A percentile compares a stretch with the other conserved stretches of the same genome.
Evolutionary conservation across 768 basidiomycete species (phyloP).

Genomic region (Mycena venus): DNA sequence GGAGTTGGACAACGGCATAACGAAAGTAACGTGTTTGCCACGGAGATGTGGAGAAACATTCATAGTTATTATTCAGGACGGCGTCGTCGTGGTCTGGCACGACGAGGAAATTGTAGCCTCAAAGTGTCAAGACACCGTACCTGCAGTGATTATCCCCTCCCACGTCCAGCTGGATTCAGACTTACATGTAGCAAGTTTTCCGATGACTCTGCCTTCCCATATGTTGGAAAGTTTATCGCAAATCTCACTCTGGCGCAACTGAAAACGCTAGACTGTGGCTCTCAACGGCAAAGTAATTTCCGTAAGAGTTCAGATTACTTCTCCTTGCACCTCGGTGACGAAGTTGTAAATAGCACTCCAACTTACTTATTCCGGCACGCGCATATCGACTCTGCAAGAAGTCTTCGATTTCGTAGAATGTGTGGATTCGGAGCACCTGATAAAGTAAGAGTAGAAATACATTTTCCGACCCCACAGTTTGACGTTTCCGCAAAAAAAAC

Average conservation of each 20-base stretch:
- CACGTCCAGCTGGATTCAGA: background rate
- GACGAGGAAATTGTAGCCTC: constrained; percentile 73
- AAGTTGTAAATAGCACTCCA: constrained; percentile 63
- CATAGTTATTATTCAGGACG: constrained; percentile 66
- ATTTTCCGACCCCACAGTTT: background rate
- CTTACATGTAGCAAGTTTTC: constrained; percentile 53
- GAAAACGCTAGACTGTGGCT: constrained; percentile 86
- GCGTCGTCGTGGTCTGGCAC: constrained; percentile 84
- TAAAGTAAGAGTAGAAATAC: constrained; percentile 54
- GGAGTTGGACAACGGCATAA: constrained; percentile 85
- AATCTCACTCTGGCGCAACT: constrained; percentile 85
- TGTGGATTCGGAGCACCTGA: constrained; percentile 71
- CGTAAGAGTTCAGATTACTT: constrained; percentile 55
- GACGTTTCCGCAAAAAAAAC: background rate
- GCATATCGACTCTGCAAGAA: constrained; percentile 80
- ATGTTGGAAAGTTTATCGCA: constrained; percentile 83
- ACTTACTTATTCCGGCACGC: constrained; percentile 74
- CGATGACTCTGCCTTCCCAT: constrained; percentile 75
- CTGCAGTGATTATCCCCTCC: constrained; percentile 60
- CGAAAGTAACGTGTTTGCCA: too few relatives aligned
- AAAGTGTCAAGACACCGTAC: constrained; percentile 79
- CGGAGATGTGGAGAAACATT: too few relatives aligned
- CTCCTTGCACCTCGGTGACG: background rate
- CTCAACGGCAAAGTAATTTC: constrained; percentile 67
- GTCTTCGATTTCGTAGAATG: constrained; percentile 84